Conservation (phyloP, 805 yeast genomes). For the Yarrowia hollandica region DNA sequence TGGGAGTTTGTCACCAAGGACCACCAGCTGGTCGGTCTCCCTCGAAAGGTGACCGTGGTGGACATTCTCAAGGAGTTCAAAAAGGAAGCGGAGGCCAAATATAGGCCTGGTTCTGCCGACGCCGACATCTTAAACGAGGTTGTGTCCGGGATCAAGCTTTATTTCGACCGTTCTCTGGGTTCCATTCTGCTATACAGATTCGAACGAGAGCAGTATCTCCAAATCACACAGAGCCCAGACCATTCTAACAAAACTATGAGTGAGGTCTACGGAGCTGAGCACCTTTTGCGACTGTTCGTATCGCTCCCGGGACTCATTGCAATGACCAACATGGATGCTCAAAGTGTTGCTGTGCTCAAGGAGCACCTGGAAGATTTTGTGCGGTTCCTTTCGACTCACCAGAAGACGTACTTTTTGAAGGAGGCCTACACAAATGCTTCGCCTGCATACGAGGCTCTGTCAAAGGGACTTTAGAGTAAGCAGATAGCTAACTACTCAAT, state of each 20-base stretch:
- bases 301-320: slow-evolving; percentile 81
- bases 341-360: slow-evolving; percentile 58
- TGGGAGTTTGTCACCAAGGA: slow-evolving; percentile 91
- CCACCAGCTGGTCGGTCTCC: slow-evolving; percentile 65
- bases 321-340: slow-evolving; percentile 77
- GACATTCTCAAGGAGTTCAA: slow-evolving; percentile 56
- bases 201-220: slow-evolving; percentile 72
- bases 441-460: slow-evolving; percentile 48
- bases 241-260: slow-evolving; percentile 44
- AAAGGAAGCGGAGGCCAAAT: slow-evolving; percentile 37
- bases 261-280: slow-evolving; percentile 76
- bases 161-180: slow-evolving; percentile 74
- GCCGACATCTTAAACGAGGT: slow-evolving; percentile 64
- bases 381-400: slow-evolving; percentile 51
- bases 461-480: slow-evolving; percentile 34
- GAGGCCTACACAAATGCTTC: slow-evolving; percentile 53
- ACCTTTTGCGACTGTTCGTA: slow-evolving; percentile 72
- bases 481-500: slow-evolving; percentile 1
- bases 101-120: slow-evolving; percentile 42
- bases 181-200: slow-evolving; percentile 68
- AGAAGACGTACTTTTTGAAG: slow-evolving; percentile 42
- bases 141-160: slow-evolving; percentile 64
- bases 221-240: slow-evolving; percentile 43
- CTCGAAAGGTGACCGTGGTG: slow-evolving; percentile 56
- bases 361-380: slow-evolving; percentile 57